Percentiles rank a stretch among this genome's conserved stretches.
phyloP scores from a whole-genome alignment of 2,329 filamentous ascomycete species.

The Colletotrichum chrysophilum region DNA sequence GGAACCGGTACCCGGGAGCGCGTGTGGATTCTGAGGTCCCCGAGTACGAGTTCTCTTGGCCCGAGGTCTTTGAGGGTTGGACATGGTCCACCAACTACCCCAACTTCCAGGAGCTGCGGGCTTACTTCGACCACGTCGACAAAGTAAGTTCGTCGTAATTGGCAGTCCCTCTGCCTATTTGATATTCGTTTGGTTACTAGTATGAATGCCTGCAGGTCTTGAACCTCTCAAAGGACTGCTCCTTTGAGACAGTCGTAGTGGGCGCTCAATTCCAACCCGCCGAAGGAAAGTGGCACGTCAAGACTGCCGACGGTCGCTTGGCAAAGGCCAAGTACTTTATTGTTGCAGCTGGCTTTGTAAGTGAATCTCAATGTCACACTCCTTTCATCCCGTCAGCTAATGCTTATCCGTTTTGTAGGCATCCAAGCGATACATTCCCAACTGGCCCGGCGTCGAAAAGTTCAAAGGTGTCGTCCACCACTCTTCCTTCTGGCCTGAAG shows the following conservation, averaged over 20 bases:
- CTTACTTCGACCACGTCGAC: slow-evolving; percentile 66
- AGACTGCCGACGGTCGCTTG: slow-evolving; percentile 53
- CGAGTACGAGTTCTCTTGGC: slow-evolving; percentile 58
- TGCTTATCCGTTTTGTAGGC: slow-evolving; percentile 35
- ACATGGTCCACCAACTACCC: slow-evolving; percentile 61
- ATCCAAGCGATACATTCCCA: slow-evolving; percentile 65
- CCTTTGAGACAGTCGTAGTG: slow-evolving; percentile 61
- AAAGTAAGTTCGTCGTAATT: slow-evolving; percentile 29
- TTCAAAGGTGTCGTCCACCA: slow-evolving; percentile 67
- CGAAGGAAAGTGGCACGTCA: slow-evolving; percentile 53
- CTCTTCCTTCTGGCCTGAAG: slow-evolving; percentile 65
- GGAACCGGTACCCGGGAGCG: slow-evolving; percentile 62
- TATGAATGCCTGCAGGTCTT: slow-evolving; percentile 33
- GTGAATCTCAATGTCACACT: neutral
- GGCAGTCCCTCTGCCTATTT: neutral
- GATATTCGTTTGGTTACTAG: neutral
- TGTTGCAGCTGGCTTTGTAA: slow-evolving; percentile 57
- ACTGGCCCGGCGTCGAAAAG: slow-evolving; percentile 62
- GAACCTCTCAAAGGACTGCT: slow-evolving; percentile 59
- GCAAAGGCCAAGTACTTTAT: slow-evolving; percentile 57
- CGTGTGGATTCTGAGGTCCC: slow-evolving; percentile 59
- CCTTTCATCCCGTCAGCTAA: neutral
- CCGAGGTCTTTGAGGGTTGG: slow-evolving; percentile 59
- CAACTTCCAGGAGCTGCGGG: slow-evolving; percentile 53
- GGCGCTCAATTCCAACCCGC: slow-evolving; percentile 55